Evolutionary conservation across 345 rosid species (phyloP).

Genomic region (Excoecaria cochinchinensis): DNA sequence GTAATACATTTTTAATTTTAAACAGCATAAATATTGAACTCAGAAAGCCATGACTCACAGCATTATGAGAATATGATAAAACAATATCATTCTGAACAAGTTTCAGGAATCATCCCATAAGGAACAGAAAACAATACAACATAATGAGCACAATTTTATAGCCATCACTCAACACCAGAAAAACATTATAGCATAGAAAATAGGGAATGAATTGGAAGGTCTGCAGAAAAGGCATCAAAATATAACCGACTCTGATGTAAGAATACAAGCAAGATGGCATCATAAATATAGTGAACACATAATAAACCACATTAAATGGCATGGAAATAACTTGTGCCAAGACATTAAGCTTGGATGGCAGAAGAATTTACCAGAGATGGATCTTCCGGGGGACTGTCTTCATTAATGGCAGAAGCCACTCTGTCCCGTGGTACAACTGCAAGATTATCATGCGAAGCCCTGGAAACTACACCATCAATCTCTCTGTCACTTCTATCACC

Average conservation of each 20-base stretch:
- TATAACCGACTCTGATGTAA: neutral
- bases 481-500: neutral
- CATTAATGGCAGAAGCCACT: neutral
- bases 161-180: neutral
- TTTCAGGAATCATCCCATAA: neutral
- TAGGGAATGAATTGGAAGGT: neutral
- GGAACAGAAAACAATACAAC: neutral
- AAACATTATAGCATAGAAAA: neutral
- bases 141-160: neutral
- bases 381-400: constrained; percentile 17
- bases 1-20: neutral
- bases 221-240: neutral
- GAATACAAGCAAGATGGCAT: constrained; percentile 2
- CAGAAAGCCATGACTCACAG: neutral
- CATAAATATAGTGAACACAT: neutral
- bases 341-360: constrained; percentile 11
- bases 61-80: constrained; percentile 4
- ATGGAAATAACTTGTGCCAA: constrained; percentile 3
- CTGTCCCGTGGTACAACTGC: no score
- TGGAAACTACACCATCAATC: neutral
- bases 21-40: constrained; percentile 1
- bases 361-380: constrained; percentile 7
- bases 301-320: constrained; percentile 23
- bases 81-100: neutral
- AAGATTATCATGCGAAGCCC: no score